Conservation (phyloP, 331 rosid species). For the Pyracantha coccinea region DNA sequence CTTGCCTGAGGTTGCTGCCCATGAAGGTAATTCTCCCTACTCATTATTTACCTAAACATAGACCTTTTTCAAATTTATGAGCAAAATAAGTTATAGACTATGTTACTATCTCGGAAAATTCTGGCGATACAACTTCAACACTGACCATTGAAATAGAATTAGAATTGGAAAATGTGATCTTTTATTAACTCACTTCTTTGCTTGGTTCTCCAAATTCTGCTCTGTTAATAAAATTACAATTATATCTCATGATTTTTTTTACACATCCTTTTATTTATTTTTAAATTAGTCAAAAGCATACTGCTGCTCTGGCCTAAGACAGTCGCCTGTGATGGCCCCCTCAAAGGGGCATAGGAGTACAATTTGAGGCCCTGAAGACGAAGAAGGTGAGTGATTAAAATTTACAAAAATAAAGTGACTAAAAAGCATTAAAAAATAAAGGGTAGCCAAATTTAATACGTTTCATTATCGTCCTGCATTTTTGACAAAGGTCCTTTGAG, state of each 20-base stretch:
- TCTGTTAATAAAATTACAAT: neutral
- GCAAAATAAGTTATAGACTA: neutral
- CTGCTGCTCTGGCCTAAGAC: neutral
- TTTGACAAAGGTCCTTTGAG: neutral
- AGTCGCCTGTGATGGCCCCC: neutral
- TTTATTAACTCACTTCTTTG: neutral
- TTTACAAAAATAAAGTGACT: neutral
- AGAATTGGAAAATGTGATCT: neutral
- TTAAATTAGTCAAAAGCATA: neutral
- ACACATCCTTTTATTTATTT: neutral
- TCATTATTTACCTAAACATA: neutral
- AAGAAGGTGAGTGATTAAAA: neutral
- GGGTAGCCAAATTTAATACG: neutral
- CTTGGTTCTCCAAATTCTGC: neutral
- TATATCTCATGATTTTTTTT: neutral
- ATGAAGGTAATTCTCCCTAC: slow-evolving; percentile 58
- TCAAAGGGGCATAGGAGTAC: neutral
- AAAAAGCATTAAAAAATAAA: neutral
- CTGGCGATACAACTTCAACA: neutral
- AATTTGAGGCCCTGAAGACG: neutral
- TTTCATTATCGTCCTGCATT: neutral
- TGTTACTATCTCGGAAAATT: neutral
- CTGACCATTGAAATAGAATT: neutral
- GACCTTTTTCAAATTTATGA: neutral
- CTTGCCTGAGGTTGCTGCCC: slow-evolving; percentile 94